Evolutionary conservation across 192 early-diverging fungal species (phyloP), one percentile per base, ranked within the genome.

Genomic region (Cetraspora pellucida): DNA sequence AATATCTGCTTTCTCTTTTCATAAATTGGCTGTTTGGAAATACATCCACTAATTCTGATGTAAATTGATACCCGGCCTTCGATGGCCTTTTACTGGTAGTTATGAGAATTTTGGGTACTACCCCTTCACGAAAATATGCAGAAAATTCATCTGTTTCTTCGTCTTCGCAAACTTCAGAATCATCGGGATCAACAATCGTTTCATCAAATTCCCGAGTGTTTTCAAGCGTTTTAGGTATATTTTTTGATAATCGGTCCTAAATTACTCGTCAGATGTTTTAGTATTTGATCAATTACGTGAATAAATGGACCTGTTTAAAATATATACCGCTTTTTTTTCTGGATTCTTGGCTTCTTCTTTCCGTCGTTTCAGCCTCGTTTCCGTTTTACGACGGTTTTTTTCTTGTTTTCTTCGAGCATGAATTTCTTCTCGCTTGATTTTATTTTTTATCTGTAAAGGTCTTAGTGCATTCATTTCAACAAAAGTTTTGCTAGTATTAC

Each of bases 201-300:
- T 97, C 96, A 78, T 99, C 96, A 63, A 85, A 89, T 81, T 99
- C 98, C 69, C 96, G 82, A 19, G 92, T 92, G 79, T 90, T 97
- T 75, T 99, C 98, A 44, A 97, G 84, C 4, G 98, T 99, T 67
- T 90, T 87, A 8, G 96, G 95, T 19, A 95, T 89, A 85, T 99
- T 99, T 64, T 93, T 87, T 49, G 88, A 87, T 75, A 99, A 82
- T 65, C 97, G 92, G 83, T 93, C 87, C 89, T 90, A 82, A 14
- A 23, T 10, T 52, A 52, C 13, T 52, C 3, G 13, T 52, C 17
- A 52, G 1, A 52, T 52, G 3, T 17, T 52, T 52, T 10, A 17
- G 5, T 17, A 52, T 52, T 52, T 17, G 11, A 17, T 19, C 17
- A 52, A 52, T 52, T 52, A 52, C 17, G 11, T 3, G 10, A 44